Evolutionary conservation across 305 asterid genomes (phyloP), one percentile per base, ranked within the genome.

Genomic region (Solanum hybrid): DNA sequence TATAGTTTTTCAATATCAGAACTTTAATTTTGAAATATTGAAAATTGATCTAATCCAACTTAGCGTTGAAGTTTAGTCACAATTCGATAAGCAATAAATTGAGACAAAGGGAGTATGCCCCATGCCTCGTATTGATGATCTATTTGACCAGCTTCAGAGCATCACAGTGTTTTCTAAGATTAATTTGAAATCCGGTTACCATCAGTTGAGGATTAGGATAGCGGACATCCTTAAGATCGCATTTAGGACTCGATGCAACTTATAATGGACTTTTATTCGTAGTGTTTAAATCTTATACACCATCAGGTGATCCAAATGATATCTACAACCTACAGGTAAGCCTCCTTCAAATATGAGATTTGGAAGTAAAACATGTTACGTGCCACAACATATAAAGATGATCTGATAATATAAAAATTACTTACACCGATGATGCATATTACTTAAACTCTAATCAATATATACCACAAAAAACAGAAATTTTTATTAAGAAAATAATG

Each of bases 401-500:
- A 73, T 73, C 0, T 1, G 29, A 28, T 71, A 71, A 71, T 13
- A 31, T 73, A 74, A 74, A 75, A 16, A 31, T 14, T 75, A 75
- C 10, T 3, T 75, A 31, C 8, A 76, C 0, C 8, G 0, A 76
- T 0, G 0, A 18, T 33, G 2, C 8, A 33, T 75, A 33, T 33
- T 2, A 76, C 82, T 76, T 8, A 33, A 33, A 76, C 26, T 75
- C 16, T 18, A 14, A 16, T 76, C 40, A 76, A 2, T 33, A 76
- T 31, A 76, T 40, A 18, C 73, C 29, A 46, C 28, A 16, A 81
- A 18, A 42, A 28, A 42, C 35, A 28, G 2, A 83, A 2, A 83
- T 42, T 83, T 4, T 46, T 42, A 28, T 31, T 16, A 18, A 3
- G 12, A 82, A 82, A n/a, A 69, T 69, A 69, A 42, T 39, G 26